phyloP scores from a whole-genome alignment of 805 yeast species.

The Hanseniaspora hatyaiensis region DNA sequence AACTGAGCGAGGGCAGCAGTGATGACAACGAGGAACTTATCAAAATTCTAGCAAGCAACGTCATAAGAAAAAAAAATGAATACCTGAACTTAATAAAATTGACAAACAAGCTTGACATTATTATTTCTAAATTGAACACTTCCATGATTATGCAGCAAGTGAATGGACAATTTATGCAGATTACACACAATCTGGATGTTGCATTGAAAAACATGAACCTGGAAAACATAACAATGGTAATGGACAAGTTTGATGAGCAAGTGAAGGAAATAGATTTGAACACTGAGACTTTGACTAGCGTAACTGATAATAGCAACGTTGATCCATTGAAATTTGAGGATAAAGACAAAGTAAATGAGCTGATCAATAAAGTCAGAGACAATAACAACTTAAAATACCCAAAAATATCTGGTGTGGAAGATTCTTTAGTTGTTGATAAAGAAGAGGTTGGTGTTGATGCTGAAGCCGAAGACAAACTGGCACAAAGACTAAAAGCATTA shows the following conservation, averaged over 20 bases:
- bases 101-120: conserved; percentile 88
- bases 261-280: conserved; percentile 93
- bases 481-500: conserved; percentile 80
- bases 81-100: conserved; percentile 66
- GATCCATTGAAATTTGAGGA: conserved; percentile 15
- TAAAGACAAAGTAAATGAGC: conserved; percentile 15
- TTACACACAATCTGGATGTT: conserved; percentile 89
- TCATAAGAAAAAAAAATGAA: conserved; percentile 84
- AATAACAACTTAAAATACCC: conserved; percentile 14
- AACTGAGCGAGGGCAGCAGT: conserved; percentile 24
- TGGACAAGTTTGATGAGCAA: conserved; percentile 94
- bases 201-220: conserved; percentile 93
- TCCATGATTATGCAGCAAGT: conserved; percentile 97
- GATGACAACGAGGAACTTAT: conserved; percentile 83
- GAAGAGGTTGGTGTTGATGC: conserved; percentile 41
- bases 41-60: conserved; percentile 85
- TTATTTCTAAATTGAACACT: conserved; percentile 89
- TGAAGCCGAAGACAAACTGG: conserved; percentile 76
- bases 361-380: conserved; percentile 15
- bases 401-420: conserved; percentile 95
- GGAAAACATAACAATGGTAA: conserved; percentile 81
- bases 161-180: conserved; percentile 85
- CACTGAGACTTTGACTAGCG: conserved; percentile 31
- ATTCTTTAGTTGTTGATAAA: conserved; percentile 71
- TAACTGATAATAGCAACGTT: conserved; percentile 12